Percentiles rank a stretch among this genome's conserved stretches.
phyloP scores from a whole-genome alignment of 164 flowering plant species.

The Aristolochia californica region DNA sequence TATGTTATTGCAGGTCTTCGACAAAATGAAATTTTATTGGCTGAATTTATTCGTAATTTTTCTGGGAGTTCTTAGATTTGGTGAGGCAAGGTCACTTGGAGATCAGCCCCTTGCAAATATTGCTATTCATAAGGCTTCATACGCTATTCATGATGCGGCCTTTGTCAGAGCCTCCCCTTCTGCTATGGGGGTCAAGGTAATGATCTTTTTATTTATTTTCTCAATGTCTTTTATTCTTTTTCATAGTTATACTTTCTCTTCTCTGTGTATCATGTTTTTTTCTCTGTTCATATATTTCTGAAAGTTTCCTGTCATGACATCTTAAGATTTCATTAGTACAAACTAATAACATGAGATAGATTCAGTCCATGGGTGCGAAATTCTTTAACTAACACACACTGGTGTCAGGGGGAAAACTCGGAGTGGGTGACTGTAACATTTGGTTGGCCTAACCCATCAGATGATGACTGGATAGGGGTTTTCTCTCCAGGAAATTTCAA shows the following conservation, averaged over 20 bases:
- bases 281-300: background rate
- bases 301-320: background rate
- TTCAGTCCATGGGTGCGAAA: no score
- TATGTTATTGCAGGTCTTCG: background rate
- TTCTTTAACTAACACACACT: background rate
- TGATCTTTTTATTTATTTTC: background rate
- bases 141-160: slow-evolving; percentile 37
- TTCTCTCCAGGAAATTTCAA: slow-evolving; percentile 91
- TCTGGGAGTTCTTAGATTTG: slow-evolving; percentile 17
- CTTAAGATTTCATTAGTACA: no score
- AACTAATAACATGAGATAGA: background rate
- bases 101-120: slow-evolving; percentile 59
- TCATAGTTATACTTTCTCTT: background rate
- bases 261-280: no score
- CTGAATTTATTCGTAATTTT: slow-evolving; percentile 19
- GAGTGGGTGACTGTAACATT: slow-evolving; percentile 58
- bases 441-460: slow-evolving; percentile 41
- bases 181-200: slow-evolving; percentile 56
- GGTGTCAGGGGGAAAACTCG: slow-evolving; percentile 35
- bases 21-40: slow-evolving; percentile 14
- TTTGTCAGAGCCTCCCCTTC: slow-evolving; percentile 52
- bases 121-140: slow-evolving; percentile 38
- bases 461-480: slow-evolving; percentile 90
- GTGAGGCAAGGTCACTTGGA: slow-evolving; percentile 27
- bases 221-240: background rate